Evolutionary conservation across 1,284 basidiomycete genomes (phyloP), one percentile per base, ranked within the genome.

Genomic region (Leucoagaricus sp.): DNA sequence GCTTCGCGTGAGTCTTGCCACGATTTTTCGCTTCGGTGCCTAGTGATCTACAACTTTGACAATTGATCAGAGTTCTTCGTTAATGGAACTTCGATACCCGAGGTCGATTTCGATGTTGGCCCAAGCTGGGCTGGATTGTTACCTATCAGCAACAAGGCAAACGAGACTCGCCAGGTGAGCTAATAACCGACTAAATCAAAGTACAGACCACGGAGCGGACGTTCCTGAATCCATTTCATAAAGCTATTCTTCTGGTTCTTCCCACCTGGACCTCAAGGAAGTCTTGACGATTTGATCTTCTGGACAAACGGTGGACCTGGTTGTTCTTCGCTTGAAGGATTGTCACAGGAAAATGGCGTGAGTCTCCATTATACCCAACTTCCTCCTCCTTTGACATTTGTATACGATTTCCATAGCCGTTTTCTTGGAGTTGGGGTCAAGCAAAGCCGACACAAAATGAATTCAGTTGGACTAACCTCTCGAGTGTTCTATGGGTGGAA

Each of bases 191-290:
- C n/a, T n/a, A n/a, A n/a, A n/a, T n/a, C n/a, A n/a, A n/a, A n/a
- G n/a, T n/a, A n/a, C n/a, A n/a, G n/a, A n/a, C n/a, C n/a, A n/a
- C n/a, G n/a, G n/a, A n/a, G 10, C 54, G 41, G 31, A 21, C 33
- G 17, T 17, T 26, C 53, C 38, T 10, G 29, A 25, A 42, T 36
- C 54, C 19, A 40, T 44, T 28, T 19, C 31, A 19, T 1, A 19
- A 54, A 93, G 85, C 76, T 93, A 8, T 93, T 89, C 77, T 93
- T 94, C 72, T 93, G 91, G 92, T 88, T 91, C 72, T 92, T 91
- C 74, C 91, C 91, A 41, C 85, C 89, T 0, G 87, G 86, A 5
- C 86, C 86, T 8, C 73, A 84, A 64, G 86, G 85, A 10, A 88
- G 83, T 55, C 65, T 81, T 12, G 85, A 92, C 62, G 87, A 92